A percentile compares a stretch with the other conserved stretches of the same genome.
These are phyloP conservation scores for Cladorrhinum sp. DNA, from an alignment of 2,329 filamentous ascomycete genomes.

Conservation along the genomic window DNA sequence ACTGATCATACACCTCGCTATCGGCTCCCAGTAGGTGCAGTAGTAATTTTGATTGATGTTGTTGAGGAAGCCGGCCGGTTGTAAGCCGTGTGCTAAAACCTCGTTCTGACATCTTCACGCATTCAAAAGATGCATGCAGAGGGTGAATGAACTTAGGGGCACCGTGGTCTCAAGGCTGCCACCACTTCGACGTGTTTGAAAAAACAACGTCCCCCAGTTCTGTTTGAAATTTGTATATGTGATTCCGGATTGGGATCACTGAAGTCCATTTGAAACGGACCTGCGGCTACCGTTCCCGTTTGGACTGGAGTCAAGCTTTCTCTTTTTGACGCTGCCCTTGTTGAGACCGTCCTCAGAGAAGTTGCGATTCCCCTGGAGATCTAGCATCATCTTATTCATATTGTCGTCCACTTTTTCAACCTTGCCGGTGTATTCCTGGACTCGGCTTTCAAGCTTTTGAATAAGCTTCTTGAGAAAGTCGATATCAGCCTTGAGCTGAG, in stretches of 20 bases:
- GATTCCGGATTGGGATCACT: not conserved
- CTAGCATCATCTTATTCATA: not conserved
- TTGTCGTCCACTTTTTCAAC: slow-evolving; percentile 6
- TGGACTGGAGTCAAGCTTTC: slow-evolving; percentile 6
- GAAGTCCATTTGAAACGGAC: not conserved
- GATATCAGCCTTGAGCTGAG: slow-evolving; percentile 18
- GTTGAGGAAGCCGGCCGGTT: not conserved
- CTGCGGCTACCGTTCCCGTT: not conserved
- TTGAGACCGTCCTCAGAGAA: not conserved
- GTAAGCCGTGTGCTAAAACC: too few species aligned
- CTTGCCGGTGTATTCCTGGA: slow-evolving; percentile 11
- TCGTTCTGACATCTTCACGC: not conserved
- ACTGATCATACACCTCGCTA: not conserved
- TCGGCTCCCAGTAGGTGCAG: not conserved
- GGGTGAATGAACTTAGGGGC: too few species aligned
- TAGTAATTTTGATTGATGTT: not conserved
- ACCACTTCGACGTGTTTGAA: too few species aligned
- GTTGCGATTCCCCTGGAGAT: not conserved
- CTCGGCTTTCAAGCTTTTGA: not conserved
- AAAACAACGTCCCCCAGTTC: too few species aligned
- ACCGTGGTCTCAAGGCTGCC: too few species aligned
- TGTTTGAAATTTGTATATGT: not conserved
- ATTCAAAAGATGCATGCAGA: not conserved
- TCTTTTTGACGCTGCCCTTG: slow-evolving; percentile 4
- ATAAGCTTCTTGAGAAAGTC: slow-evolving; percentile 8